A percentile compares a stretch with the other conserved stretches of the same genome.
phyloP scores from a whole-genome alignment of 106 monocot species.

The Dendrobium huoshanense region DNA sequence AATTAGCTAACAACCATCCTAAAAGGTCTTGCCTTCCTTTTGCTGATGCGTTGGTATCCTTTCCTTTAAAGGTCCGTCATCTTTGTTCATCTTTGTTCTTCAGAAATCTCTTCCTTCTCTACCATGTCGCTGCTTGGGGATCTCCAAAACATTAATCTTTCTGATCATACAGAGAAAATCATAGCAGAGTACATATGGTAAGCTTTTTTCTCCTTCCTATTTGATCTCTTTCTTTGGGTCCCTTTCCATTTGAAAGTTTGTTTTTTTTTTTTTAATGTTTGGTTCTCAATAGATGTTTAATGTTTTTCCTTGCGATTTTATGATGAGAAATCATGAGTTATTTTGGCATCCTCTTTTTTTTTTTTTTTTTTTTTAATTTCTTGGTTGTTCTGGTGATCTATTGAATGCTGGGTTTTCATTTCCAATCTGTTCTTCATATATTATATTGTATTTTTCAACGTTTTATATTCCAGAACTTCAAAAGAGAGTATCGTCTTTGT shows the following conservation, averaged over 20 bases:
- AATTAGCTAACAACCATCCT: no score
- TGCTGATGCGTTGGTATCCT: no score
- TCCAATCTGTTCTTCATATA: neutral
- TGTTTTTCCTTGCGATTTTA: neutral
- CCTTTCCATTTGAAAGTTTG: neutral
- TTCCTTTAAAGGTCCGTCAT: neutral
- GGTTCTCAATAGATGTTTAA: neutral
- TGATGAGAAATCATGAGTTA: neutral
- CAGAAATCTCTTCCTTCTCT: neutral
- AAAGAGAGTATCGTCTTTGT: neutral
- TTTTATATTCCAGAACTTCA: neutral
- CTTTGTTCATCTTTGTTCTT: neutral
- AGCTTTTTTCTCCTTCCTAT: neutral
- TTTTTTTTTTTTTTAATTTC: neutral
- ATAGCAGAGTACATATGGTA: conserved; percentile 4
- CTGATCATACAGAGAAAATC: neutral
- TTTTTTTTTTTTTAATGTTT: neutral
- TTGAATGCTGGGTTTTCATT: neutral
- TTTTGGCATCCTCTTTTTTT: neutral
- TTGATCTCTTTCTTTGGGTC: neutral
- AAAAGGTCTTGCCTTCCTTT: no score
- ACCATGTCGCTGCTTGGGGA: neutral
- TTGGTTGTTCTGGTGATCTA: neutral
- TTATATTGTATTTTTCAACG: neutral
- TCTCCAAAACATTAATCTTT: neutral